Conservation (phyloP, 2,329 filamentous ascomycete species). For the Colletotrichum neosansevieriae region DNA sequence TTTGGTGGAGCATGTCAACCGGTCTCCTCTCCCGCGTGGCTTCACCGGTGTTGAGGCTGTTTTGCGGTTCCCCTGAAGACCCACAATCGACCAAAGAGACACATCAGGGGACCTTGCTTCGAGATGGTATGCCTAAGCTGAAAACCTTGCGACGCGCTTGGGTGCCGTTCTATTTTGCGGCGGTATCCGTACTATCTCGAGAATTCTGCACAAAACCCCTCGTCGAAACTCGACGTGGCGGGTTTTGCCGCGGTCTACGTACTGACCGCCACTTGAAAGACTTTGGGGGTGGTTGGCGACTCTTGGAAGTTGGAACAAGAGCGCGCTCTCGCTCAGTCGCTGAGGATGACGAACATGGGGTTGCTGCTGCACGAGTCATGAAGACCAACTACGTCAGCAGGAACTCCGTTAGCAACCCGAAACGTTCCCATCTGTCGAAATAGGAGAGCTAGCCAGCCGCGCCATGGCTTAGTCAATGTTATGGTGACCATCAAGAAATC, state of each 20-base stretch:
- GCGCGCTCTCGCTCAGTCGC: conserved; percentile 6
- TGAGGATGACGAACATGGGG: conserved; percentile 30
- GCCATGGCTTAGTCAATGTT: conserved; percentile 4
- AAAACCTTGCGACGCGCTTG: conserved; percentile 6
- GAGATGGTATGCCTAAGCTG: conserved; percentile 15
- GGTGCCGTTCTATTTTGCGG: not conserved
- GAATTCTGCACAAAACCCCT: conserved; percentile 12
- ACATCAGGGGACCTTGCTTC: conserved; percentile 21
- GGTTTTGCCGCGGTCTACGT: not conserved
- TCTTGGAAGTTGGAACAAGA: conserved; percentile 1
- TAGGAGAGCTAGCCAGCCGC: conserved; percentile 16
- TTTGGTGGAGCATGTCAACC: conserved; percentile 24
- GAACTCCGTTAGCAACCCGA: not conserved
- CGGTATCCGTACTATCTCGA: conserved; percentile 14
- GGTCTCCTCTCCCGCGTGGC: conserved; percentile 38
- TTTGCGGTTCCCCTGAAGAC: conserved; percentile 38
- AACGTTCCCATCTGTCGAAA: conserved; percentile 19
- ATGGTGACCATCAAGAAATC: conserved; percentile 12
- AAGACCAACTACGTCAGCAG: conserved; percentile 33
- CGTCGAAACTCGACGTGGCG: conserved; percentile 2
- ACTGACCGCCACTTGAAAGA: conserved; percentile 34
- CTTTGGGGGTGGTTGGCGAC: conserved; percentile 18
- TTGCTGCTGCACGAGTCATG: conserved; percentile 32
- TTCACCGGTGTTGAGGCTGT: conserved; percentile 37
- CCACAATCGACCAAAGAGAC: conserved; percentile 24